Percentiles rank a stretch among this genome's conserved stretches.
phyloP scores from a whole-genome alignment of 257 asterid species.

The Fraxinus americana region DNA sequence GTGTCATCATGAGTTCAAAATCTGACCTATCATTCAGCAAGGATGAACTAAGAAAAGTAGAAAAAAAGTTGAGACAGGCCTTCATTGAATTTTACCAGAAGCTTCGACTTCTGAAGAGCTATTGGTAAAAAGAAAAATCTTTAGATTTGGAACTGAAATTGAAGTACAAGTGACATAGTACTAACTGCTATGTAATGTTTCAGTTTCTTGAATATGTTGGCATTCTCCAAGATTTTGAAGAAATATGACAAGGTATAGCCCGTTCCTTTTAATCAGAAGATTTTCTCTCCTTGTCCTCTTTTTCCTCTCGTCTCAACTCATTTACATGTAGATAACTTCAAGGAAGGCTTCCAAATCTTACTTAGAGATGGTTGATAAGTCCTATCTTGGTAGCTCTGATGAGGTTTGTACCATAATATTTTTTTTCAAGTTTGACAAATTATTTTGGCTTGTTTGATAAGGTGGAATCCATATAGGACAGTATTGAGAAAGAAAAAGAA shows the following conservation, averaged over 20 bases:
- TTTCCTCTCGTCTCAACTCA: not conserved
- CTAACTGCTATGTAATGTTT: conserved; percentile 15
- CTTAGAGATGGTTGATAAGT: conserved; percentile 71
- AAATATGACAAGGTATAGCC: conserved; percentile 81
- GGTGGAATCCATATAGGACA: not conserved
- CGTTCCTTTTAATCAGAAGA: conserved; percentile 12
- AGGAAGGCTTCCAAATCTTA: conserved; percentile 78
- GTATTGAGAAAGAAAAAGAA: not conserved
- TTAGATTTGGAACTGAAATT: not conserved
- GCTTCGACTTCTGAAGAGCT: conserved; percentile 71
- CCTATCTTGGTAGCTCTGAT: conserved; percentile 69
- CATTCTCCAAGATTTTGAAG: conserved; percentile 87
- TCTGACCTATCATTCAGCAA: conserved; percentile 56
- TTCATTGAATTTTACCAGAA: conserved; percentile 64
- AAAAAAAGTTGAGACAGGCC: conserved; percentile 57
- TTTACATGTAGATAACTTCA: conserved; percentile 55
- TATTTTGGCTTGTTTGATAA: not conserved
- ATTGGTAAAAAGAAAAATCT: conserved; percentile 38
- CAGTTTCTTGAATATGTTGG: conserved; percentile 83
- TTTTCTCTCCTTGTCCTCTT: not conserved
- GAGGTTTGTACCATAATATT: conserved; percentile 50
- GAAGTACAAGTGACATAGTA: conserved; percentile 21
- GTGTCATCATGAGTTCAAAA: conserved; percentile 38
- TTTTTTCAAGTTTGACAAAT: not conserved
- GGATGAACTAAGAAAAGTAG: conserved; percentile 65